Percentiles rank a stretch among this genome's conserved stretches.
Evolutionary conservation across 1,139 yeast genomes (phyloP).

Genomic region (Debaryomycetaceae sp.): DNA sequence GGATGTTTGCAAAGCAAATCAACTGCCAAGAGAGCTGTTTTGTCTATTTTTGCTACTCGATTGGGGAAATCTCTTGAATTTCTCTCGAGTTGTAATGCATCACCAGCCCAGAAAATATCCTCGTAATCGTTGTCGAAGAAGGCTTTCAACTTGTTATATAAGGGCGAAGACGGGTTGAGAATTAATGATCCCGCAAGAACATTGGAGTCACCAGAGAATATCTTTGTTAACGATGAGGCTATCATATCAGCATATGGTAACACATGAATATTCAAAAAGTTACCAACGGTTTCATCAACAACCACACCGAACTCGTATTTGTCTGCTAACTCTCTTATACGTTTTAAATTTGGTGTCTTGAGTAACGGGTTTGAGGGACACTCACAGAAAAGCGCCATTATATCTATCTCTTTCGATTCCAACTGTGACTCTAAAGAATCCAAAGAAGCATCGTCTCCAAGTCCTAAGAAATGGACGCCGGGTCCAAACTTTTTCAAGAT

Average conservation of each 20-base stretch:
- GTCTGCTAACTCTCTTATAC: slow-evolving; percentile 63
- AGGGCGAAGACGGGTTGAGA: slow-evolving; percentile 62
- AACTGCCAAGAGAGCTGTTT: slow-evolving; percentile 57
- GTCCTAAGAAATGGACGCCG: slow-evolving; percentile 76
- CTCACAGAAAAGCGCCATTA: slow-evolving; percentile 79
- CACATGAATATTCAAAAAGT: slow-evolving; percentile 78
- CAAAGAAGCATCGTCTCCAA: slow-evolving; percentile 74
- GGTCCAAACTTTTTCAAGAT: slow-evolving; percentile 88
- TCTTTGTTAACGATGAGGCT: slow-evolving; percentile 84
- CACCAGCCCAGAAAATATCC: slow-evolving; percentile 88
- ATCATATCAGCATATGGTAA: slow-evolving; percentile 81
- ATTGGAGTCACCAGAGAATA: slow-evolving; percentile 90
- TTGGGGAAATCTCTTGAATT: slow-evolving; percentile 84
- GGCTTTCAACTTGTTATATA: slow-evolving; percentile 50
- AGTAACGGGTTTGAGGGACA: slow-evolving; percentile 91
- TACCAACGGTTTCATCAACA: slow-evolving; percentile 93
- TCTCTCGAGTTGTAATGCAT: slow-evolving; percentile 86
- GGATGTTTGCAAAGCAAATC: slow-evolving; percentile 46
- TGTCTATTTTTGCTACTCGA: slow-evolving; percentile 66
- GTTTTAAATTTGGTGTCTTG: slow-evolving; percentile 72
- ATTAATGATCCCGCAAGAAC: slow-evolving; percentile 93
- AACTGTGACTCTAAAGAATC: slow-evolving; percentile 60
- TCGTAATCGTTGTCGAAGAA: slow-evolving; percentile 57
- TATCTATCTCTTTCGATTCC: slow-evolving; percentile 57
- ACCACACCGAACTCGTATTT: slow-evolving; percentile 72